Evolutionary conservation across 805 yeast genomes (phyloP), one percentile per base, ranked within the genome.

Genomic region (Candida hispaniensis): DNA sequence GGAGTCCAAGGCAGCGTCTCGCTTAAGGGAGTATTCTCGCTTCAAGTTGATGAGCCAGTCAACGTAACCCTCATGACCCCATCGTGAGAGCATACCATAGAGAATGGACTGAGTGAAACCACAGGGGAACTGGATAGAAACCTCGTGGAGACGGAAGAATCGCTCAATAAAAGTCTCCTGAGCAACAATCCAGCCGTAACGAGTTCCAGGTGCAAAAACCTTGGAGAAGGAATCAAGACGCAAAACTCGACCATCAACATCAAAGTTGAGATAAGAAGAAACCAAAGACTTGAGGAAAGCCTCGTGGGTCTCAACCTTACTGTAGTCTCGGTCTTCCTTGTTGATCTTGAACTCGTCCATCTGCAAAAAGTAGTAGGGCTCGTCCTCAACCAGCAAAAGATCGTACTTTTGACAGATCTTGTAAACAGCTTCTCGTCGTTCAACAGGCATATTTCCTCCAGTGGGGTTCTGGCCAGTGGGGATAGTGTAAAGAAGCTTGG

Each of bases 401-500:
- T 91, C 95, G 57, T 85, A 79, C 62, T 82, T 76, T 53, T 72
- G 75, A 20, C 93, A 88, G 43, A 88, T 54, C 42, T 70, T 67
- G 60, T 85, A 86, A 46, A 91, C 69, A 39, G 67, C 71, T 43
- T 60, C 55, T 62, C 95, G 80, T 63, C 97, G 75, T 50, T 81
- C 86, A 16, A 51, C 60, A 20, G 78, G 64, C 49, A 91, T 64
- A 14, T 83, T 79, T 3, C 93, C 75, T 22, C 98, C 98, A 12
- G 96, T 86, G 44, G 98, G 98, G 68, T 88, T 88, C 64, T 91
- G 97, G 44, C 98, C 98, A 6, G 97, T 91, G 46, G 91, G 78
- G 49, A 88, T 82, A 24, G 91, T 75, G 71, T 91, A 91, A 48
- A 88, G 65, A 41, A 88, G 63, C 58, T 79, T 83, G 46, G 97